phyloP scores from a whole-genome alignment of 768 basidiomycete genomes.

The Kwoniella pini region DNA sequence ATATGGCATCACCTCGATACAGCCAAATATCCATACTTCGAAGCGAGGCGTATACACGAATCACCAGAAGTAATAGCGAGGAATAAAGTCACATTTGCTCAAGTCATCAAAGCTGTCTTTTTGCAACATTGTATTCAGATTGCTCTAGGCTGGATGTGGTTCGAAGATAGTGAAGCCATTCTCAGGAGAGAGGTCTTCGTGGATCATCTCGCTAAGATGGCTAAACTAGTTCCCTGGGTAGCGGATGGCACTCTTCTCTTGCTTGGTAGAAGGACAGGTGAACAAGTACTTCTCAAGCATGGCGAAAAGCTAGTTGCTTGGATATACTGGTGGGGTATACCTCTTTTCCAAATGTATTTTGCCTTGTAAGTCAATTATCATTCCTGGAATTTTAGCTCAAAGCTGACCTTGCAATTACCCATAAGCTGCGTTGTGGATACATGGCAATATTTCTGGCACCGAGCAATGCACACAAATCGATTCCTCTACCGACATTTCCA shows the following conservation, averaged over 20 bases:
- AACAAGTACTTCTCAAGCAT: constrained; percentile 54
- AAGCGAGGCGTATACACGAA: constrained; percentile 84
- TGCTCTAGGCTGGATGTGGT: constrained; percentile 67
- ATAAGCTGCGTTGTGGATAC: constrained; percentile 88
- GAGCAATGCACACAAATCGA: constrained; percentile 83
- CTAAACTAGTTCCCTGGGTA: constrained; percentile 52
- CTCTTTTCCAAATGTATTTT: constrained; percentile 67
- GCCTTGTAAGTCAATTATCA: constrained; percentile 70
- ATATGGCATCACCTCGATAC: constrained; percentile 80
- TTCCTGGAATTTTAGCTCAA: neutral
- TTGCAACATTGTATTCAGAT: constrained; percentile 88
- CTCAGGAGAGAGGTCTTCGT: constrained; percentile 39
- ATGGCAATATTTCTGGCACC: constrained; percentile 97
- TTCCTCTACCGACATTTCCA: constrained; percentile 90
- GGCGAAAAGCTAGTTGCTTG: constrained; percentile 61
- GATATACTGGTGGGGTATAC: constrained; percentile 93
- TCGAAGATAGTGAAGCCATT: constrained; percentile 59
- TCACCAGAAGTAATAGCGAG: constrained; percentile 71
- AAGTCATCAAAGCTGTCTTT: constrained; percentile 79
- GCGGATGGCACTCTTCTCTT: constrained; percentile 55
- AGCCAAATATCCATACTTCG: constrained; percentile 66
- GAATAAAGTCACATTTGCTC: constrained; percentile 69
- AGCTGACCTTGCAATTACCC: neutral
- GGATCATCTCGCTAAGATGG: constrained; percentile 51
- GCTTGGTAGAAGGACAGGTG: constrained; percentile 58